Conservation (phyloP, 768 basidiomycete species). For the Hericium coralloides region DNA sequence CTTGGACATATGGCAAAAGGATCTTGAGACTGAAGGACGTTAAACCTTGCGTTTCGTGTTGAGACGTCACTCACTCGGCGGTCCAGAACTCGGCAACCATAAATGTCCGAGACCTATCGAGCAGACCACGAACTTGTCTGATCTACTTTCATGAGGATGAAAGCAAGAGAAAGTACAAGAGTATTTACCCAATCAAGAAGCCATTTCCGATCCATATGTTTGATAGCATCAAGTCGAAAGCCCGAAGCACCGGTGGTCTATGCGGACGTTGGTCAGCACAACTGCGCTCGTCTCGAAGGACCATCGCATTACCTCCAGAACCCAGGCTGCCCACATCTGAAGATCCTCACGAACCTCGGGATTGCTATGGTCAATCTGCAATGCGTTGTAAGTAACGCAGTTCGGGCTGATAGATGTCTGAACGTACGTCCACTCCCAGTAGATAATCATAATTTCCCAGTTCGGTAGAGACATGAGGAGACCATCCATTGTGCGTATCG, state of each 20-base stretch:
- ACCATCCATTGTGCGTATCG: constrained; percentile 70
- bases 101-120: constrained; percentile 47
- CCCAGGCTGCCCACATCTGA: constrained; percentile 70
- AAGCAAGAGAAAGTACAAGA: neutral
- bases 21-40: constrained; percentile 30
- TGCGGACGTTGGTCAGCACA: neutral
- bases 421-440: constrained; percentile 60
- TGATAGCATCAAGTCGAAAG: constrained; percentile 86
- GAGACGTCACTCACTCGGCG: constrained; percentile 37
- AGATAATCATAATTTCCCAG: constrained; percentile 86
- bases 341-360: constrained; percentile 73
- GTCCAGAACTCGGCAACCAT: constrained; percentile 80
- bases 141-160: constrained; percentile 37
- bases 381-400: constrained; percentile 6
- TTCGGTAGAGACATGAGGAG: constrained; percentile 67
- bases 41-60: neutral
- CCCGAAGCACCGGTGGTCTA: constrained; percentile 65
- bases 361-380: constrained; percentile 76
- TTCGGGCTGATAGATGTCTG: neutral
- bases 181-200: constrained; percentile 58
- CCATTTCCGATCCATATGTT: constrained; percentile 74
- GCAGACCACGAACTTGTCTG: constrained; percentile 36
- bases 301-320: constrained; percentile 37
- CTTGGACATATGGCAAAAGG: constrained; percentile 49
- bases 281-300: neutral